These are phyloP conservation scores for Bryoerythrophyllum caledonicum DNA, from an alignment of 225 moss, liverwort and hornwort species.

Conservation along the genomic window DNA sequence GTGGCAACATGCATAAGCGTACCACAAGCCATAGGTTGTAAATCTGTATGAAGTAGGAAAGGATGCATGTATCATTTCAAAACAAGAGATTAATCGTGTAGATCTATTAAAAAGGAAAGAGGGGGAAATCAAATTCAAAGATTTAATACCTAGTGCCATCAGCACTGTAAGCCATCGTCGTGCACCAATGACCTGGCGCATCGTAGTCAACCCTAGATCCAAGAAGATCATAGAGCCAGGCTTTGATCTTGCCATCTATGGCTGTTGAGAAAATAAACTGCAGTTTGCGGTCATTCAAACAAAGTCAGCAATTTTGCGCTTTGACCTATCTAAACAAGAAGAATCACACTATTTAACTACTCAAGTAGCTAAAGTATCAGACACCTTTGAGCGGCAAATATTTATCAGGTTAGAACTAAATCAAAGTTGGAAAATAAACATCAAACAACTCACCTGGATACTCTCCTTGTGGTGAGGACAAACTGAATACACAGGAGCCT, in stretches of 20 bases:
- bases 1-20: background rate
- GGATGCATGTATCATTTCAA: background rate
- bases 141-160: constrained; percentile 82
- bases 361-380: background rate
- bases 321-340: background rate
- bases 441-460: constrained; percentile 61
- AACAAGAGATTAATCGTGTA: background rate
- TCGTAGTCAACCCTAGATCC: constrained; percentile 99
- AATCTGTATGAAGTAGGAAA: background rate
- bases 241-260: constrained; percentile 99
- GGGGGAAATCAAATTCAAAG: background rate
- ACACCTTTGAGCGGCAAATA: background rate
- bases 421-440: background rate
- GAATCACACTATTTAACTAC: background rate
- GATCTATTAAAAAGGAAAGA: background rate
- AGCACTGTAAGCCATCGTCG: constrained; percentile 99
- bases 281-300: constrained; percentile 5
- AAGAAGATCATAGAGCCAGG: constrained; percentile 93
- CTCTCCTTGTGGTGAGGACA: constrained; percentile 99
- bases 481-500: constrained; percentile 97
- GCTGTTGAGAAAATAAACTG: constrained; percentile 99
- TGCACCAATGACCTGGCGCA: constrained; percentile 99
- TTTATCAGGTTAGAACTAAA: background rate
- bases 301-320: constrained; percentile 13
- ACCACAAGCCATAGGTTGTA: background rate